Base-by-base conservation (phyloP, 441 rosid species). In the Populus tomentosa region DNA sequence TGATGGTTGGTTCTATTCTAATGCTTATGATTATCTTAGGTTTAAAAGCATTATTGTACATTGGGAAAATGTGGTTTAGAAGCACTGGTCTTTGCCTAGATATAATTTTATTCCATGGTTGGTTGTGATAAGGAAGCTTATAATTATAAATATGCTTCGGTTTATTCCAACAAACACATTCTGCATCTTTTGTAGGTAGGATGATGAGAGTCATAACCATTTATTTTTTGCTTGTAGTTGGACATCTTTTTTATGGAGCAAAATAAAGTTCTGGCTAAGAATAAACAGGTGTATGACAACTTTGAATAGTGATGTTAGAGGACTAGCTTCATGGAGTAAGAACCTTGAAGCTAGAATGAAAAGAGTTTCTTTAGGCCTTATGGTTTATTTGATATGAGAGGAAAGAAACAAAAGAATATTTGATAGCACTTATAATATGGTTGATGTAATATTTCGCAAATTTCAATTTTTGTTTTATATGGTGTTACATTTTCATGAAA, bases 261-360 rank as follows among this genome's bases (percentile, higher is more conserved):
- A 50, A 50, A 50, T 50, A 50, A 50, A 5, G 0, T 50, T 6
- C 20, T 50, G 1, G 59, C 20, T 50, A 16, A 50, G n/a, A 50
- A 50, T 50, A 14, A 5, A 5, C 0, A 50, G 2, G n/a, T 5
- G 0, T 16, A 16, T 50, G 1, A 5, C n/a, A 50, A 16, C 7
- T 50, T 0, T 50, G 7, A 50, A 16, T 0, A 50, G 0, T 50
- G 20, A 0, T 50, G 7, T 50, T 4, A 0, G 7, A 50, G 8
- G 20, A 5, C 59, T 50, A 50, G 6, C 2, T 14, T 50, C 2
- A 1, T 50, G 7, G 59, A 50, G 7, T 4, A 5, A 5, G 2
- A 50, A 50, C 7, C 20, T 50, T 50, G 3, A 50, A 50, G n/a
- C 7, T 42, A 50, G n/a, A 6, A 50, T 50, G 2, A 50, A 2